These are phyloP conservation scores for Fusarium bulbicola DNA, from an alignment of 2,329 filamentous ascomycete genomes.

Conservation along the genomic window DNA sequence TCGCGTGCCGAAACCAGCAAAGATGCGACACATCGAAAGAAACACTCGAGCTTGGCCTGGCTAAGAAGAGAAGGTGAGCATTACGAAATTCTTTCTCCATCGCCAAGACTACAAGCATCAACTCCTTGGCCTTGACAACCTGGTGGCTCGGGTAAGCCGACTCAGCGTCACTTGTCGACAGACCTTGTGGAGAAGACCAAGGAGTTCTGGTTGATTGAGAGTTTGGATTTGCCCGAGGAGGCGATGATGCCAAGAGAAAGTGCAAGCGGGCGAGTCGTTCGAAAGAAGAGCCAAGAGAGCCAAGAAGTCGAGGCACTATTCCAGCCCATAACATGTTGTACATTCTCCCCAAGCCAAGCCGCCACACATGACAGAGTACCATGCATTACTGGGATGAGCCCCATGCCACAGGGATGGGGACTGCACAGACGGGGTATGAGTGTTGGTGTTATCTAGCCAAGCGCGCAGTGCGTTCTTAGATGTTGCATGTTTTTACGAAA, in stretches of 20 bases:
- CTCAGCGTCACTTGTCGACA: constrained; percentile 11
- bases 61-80: constrained; percentile 32
- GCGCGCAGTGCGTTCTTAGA: constrained; percentile 7
- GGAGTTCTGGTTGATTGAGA: constrained; percentile 15
- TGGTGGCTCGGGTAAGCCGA: constrained; percentile 28
- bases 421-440: constrained; percentile 18
- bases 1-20: constrained; percentile 23
- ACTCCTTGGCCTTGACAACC: constrained; percentile 17
- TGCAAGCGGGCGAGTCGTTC: constrained; percentile 20
- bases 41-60: constrained; percentile 26
- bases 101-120: constrained; percentile 35
- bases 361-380: constrained; percentile 28
- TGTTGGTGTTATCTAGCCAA: constrained; percentile 33
- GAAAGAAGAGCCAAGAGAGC: constrained; percentile 27
- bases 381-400: constrained; percentile 12
- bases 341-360: constrained; percentile 30
- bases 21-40: constrained; percentile 16
- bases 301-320: constrained; percentile 28
- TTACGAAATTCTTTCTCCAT: constrained; percentile 29
- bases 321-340: constrained; percentile 36
- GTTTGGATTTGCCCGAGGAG: constrained; percentile 34
- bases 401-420: constrained; percentile 12
- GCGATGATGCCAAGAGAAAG: constrained; percentile 33
- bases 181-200: constrained; percentile 24
- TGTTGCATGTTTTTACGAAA: constrained; percentile 7